Evolutionary conservation across 768 basidiomycete species (phyloP), one percentile per base, ranked within the genome.

Genomic region (Crassisporium funariophilum): DNA sequence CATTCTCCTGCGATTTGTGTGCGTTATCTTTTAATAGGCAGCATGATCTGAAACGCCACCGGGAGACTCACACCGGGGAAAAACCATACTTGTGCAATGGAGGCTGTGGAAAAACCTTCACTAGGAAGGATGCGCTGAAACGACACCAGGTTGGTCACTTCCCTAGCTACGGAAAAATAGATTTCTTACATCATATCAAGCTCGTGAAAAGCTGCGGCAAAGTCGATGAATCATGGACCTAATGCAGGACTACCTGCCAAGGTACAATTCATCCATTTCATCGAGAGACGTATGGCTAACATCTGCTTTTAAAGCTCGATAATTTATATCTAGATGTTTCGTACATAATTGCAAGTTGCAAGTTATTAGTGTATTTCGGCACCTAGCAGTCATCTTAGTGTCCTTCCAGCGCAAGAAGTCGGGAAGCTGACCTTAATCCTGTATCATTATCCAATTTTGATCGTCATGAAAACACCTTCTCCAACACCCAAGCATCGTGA

Each of bases 41-140:
- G 62, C 89, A 92, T 61, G 89, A 92, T 64, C 65, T 91, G 60
- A 91, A 91, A 62, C 79, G 89, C 25, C 89, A 92, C 67, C 75
- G 85, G 53, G 88, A 91, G 57, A 91, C 87, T 19, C 89, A 91
- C 67, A 86, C 86, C 4, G 88, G 88, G 27, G 88, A 91, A 65
- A 91, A 90, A 63, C 88, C 89, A 7, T 91, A 82, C 68, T 65
- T 82, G 13, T 91, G 89, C 66, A 90, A 90, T 56, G 88, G 86
- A 10, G 86, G 85, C 35, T 91, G 89, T 49, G 88, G 87, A 38
- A 91, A 91, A 73, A 90, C 88, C 2, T 91, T 91, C 61, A 91
- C 88, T 39, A 78, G 89, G 54, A 90, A 91, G 68, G 89, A 91
- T 60, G 89, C 89, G 12, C 68, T 91, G 59, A 91, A 91, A 69